A percentile compares a stretch with the other conserved stretches of the same genome.
Evolutionary conservation across 345 rosid species (phyloP).

Genomic region (Dovyalis caffra): DNA sequence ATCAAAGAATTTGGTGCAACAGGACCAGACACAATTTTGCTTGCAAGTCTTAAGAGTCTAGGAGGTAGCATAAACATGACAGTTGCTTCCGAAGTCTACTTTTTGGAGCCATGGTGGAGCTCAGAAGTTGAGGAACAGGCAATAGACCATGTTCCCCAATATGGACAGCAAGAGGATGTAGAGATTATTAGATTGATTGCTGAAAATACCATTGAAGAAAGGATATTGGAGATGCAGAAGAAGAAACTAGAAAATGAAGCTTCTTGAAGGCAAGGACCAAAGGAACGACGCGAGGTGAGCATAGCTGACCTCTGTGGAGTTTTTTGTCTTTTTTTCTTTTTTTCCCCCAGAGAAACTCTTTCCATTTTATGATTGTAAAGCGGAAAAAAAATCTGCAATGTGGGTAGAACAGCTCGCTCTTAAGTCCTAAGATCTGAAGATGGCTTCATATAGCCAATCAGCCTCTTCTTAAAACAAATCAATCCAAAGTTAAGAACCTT

Average conservation of each 20-base stretch:
- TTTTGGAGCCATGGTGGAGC: no score
- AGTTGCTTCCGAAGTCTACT: slow-evolving; percentile 67
- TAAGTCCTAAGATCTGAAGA: no score
- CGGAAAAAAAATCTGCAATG: no score
- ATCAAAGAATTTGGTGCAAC: slow-evolving; percentile 55
- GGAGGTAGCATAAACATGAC: slow-evolving; percentile 79
- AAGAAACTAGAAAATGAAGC: slow-evolving; percentile 69
- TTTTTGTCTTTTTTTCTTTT: no score
- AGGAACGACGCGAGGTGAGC: slow-evolving; percentile 50
- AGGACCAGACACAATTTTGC: slow-evolving; percentile 47
- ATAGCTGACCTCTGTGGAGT: no score
- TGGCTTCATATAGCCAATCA: no score
- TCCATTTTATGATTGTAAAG: no score
- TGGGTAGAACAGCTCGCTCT: no score
- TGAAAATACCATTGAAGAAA: no score
- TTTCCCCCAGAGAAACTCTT: no score
- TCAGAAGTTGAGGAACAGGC: slow-evolving; percentile 90
- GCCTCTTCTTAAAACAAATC: no score
- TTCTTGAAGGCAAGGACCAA: slow-evolving; percentile 40
- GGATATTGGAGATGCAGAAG: slow-evolving; percentile 70
- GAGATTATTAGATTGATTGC: slow-evolving; percentile 71
- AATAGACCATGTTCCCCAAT: slow-evolving; percentile 82
- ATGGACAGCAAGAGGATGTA: slow-evolving; percentile 72
- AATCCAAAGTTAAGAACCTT: no score
- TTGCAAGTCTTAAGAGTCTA: slow-evolving; percentile 80